phyloP scores from a whole-genome alignment of 768 basidiomycete species.

The Sarcomyxa edulis region DNA sequence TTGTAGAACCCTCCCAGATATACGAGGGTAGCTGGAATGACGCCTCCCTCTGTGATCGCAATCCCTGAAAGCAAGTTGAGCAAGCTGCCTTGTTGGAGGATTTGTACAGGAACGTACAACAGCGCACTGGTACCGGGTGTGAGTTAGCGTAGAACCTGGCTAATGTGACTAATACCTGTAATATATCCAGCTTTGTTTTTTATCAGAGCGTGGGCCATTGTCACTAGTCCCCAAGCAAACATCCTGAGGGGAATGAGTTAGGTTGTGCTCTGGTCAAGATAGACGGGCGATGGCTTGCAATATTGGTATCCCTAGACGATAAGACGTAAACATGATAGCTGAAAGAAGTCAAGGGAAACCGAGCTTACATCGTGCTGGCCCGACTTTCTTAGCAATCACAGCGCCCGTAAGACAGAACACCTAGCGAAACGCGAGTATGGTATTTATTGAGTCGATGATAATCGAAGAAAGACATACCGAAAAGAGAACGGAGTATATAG shows the following conservation, averaged over 20 bases:
- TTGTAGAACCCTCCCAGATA: conserved; percentile 39
- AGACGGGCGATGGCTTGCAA: too few relatives aligned
- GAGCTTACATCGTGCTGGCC: conserved; percentile 28
- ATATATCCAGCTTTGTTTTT: conserved; percentile 30
- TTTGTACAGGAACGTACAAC: conserved; percentile 18
- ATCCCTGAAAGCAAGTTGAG: conserved; percentile 21
- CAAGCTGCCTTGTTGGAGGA: neutral
- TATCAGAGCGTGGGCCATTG: conserved; percentile 28
- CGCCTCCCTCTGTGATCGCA: conserved; percentile 36
- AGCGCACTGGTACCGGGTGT: conserved; percentile 19
- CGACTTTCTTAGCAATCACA: conserved; percentile 32
- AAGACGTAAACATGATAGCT: too few relatives aligned
- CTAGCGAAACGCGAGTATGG: too few relatives aligned
- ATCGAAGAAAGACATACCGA: too few relatives aligned
- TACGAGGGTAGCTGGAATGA: conserved; percentile 33
- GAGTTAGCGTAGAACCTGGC: neutral
- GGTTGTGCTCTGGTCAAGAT: neutral
- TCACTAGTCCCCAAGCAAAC: conserved; percentile 35
- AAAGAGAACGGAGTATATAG: conserved; percentile 30
- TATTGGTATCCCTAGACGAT: too few relatives aligned
- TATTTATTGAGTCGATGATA: too few relatives aligned
- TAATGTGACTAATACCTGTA: conserved; percentile 15
- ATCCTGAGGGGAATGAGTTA: conserved; percentile 33
- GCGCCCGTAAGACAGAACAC: conserved; percentile 30
- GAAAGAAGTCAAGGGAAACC: neutral